These are phyloP conservation scores for Heracleum sosnowskyi DNA, from an alignment of 129 eudicot species.

Conservation along the genomic window DNA sequence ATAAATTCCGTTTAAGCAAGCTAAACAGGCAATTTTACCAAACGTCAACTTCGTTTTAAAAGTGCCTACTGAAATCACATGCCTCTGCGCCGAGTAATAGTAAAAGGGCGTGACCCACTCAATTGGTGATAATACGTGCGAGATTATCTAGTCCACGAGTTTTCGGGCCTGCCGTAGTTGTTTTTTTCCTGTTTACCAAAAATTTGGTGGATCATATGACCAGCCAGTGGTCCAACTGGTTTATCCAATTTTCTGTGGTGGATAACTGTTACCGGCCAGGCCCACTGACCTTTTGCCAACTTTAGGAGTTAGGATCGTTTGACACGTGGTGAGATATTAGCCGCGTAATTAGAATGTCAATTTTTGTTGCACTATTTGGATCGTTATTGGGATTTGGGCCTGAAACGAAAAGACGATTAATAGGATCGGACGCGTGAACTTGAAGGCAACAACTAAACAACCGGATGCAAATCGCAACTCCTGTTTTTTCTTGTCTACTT, in stretches of 20 bases:
- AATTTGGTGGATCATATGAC: background rate
- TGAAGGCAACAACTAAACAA: background rate
- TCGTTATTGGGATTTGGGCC: background rate
- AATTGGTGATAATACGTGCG: constrained; percentile 18
- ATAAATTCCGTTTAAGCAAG: background rate
- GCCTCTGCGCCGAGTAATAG: constrained; percentile 1
- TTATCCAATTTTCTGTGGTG: background rate
- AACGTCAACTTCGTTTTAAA: background rate
- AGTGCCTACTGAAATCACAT: background rate
- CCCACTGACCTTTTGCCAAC: constrained; percentile 7
- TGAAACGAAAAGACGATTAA: background rate
- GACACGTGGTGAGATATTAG: constrained; percentile 26
- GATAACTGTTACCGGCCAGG: background rate
- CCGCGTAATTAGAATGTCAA: constrained; percentile 22
- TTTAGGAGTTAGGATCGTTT: background rate
- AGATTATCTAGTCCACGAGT: constrained; percentile 28
- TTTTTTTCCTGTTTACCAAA: too few relatives aligned
- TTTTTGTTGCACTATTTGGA: constrained; percentile 5
- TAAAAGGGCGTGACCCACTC: constrained; percentile 15
- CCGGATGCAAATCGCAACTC: too few relatives aligned
- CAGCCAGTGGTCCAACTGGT: background rate
- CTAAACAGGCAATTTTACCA: background rate
- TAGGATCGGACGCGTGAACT: background rate
- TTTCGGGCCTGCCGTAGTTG: background rate
- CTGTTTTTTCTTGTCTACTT: background rate